These are phyloP conservation scores for Fusarium lateritium DNA, from an alignment of 2,329 filamentous ascomycete species.

Conservation along the genomic window DNA sequence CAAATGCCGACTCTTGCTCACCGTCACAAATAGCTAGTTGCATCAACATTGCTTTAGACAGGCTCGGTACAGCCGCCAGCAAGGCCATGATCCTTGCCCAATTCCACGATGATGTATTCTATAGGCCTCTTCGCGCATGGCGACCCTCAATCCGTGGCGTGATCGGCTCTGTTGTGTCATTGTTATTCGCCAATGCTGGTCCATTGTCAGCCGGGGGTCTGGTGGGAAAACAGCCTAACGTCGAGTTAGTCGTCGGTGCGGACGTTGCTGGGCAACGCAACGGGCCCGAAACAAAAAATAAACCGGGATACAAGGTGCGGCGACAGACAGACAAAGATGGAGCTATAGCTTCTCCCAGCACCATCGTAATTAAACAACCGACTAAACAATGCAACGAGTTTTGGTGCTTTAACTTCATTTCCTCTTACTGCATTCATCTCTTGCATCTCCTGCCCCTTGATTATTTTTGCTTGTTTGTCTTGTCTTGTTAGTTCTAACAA, in stretches of 20 bases:
- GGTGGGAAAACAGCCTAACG: conserved; percentile 27
- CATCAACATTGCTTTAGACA: conserved; percentile 16
- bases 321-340: conserved; percentile 33
- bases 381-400: conserved; percentile 43
- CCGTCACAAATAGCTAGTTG: conserved; percentile 24
- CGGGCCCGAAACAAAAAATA: conserved; percentile 48
- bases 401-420: conserved; percentile 39
- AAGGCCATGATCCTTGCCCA: conserved; percentile 38
- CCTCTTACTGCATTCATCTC: conserved; percentile 18
- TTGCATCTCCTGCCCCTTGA: conserved; percentile 23
- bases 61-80: conserved; percentile 31
- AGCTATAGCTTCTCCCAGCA: conserved; percentile 35
- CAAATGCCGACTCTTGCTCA: conserved; percentile 22
- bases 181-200: conserved; percentile 40
- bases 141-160: conserved; percentile 45
- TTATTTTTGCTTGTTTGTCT: conserved; percentile 31
- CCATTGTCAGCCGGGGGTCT: conserved; percentile 26
- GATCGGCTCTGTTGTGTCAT: conserved; percentile 46
- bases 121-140: conserved; percentile 34
- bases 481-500: conserved; percentile 36
- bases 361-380: conserved; percentile 34
- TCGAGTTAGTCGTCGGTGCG: conserved; percentile 31
- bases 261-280: conserved; percentile 47
- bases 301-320: conserved; percentile 37
- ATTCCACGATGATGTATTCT: conserved; percentile 40